These are phyloP conservation scores for Vigna radiata DNA, from an alignment of 306 rosid genomes.

Conservation along the genomic window DNA sequence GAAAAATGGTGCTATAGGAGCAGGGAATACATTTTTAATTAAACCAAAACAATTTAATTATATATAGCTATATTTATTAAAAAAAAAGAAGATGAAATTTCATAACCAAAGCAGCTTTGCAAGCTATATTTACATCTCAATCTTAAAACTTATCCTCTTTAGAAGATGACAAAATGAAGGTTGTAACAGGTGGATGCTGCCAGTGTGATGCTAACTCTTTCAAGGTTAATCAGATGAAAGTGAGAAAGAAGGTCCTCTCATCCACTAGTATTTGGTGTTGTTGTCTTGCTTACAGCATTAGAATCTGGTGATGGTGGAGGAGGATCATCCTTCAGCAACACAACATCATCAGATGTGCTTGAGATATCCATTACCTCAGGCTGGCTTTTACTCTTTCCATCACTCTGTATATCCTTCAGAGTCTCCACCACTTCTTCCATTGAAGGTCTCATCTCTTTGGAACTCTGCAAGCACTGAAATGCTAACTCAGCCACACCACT, in stretches of 20 bases:
- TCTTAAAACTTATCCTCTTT: conserved; percentile 19
- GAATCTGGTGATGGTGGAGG: conserved; percentile 66
- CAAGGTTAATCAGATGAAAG: conserved; percentile 29
- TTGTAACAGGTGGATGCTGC: conserved; percentile 11
- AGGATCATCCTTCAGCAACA: conserved; percentile 55
- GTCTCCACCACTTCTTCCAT: conserved; percentile 65
- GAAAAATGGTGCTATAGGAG: not conserved
- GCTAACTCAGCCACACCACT: conserved; percentile 81
- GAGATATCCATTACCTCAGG: conserved; percentile 60
- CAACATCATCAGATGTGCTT: conserved; percentile 51
- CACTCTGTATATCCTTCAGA: conserved; percentile 59
- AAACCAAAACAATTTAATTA: not conserved
- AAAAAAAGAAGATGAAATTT: conserved; percentile 19
- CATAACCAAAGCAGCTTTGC: conserved; percentile 36
- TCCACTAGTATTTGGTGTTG: conserved; percentile 63
- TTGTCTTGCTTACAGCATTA: conserved; percentile 47
- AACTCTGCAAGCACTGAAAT: conserved; percentile 73
- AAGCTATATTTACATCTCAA: conserved; percentile 54
- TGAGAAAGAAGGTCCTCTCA: conserved; percentile 36
- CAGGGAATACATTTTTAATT: not conserved
- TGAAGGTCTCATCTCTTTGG: conserved; percentile 71
- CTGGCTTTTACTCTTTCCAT: conserved; percentile 44
- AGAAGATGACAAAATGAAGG: conserved; percentile 15
- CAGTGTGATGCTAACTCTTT: conserved; percentile 1
- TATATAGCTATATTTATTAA: conserved; percentile 1